phyloP scores from a whole-genome alignment of 805 yeast genomes.

The Pichia sporocuriosa region DNA sequence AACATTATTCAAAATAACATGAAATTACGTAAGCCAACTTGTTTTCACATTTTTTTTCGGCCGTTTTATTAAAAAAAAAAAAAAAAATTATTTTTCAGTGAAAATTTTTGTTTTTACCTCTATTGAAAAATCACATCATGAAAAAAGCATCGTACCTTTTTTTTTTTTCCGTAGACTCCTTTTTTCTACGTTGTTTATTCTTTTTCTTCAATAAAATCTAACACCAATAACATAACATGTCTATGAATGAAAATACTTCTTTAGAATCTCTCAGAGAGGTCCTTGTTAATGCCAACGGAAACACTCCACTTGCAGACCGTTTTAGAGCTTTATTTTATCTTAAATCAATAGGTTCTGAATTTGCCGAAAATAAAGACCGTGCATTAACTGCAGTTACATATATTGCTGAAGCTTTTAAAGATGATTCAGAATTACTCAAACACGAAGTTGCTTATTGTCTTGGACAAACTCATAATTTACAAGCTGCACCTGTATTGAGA shows the following conservation, averaged over 20 bases:
- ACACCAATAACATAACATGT: neutral
- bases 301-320: conserved; percentile 71
- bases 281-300: conserved; percentile 57
- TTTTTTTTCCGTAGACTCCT: neutral
- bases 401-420: conserved; percentile 77
- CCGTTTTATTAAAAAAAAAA: too few relatives aligned
- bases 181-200: neutral
- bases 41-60: too few relatives aligned
- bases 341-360: conserved; percentile 79
- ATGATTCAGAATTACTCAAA: conserved; percentile 81
- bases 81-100: too few relatives aligned
- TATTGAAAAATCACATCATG: too few relatives aligned
- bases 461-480: conserved; percentile 86
- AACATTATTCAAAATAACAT: too few relatives aligned
- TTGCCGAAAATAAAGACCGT: conserved; percentile 39
- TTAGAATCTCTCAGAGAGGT: conserved; percentile 70
- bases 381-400: conserved; percentile 70
- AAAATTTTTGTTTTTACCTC: too few relatives aligned
- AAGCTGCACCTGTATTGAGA: conserved; percentile 71
- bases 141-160: too few relatives aligned
- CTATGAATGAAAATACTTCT: conserved; percentile 25
- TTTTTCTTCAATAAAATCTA: neutral
- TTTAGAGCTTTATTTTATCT: conserved; percentile 92
- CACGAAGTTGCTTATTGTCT: conserved; percentile 97
- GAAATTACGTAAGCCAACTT: too few relatives aligned